Conservation (phyloP, 2,329 filamentous ascomycete genomes). For the Periconia sp. region DNA sequence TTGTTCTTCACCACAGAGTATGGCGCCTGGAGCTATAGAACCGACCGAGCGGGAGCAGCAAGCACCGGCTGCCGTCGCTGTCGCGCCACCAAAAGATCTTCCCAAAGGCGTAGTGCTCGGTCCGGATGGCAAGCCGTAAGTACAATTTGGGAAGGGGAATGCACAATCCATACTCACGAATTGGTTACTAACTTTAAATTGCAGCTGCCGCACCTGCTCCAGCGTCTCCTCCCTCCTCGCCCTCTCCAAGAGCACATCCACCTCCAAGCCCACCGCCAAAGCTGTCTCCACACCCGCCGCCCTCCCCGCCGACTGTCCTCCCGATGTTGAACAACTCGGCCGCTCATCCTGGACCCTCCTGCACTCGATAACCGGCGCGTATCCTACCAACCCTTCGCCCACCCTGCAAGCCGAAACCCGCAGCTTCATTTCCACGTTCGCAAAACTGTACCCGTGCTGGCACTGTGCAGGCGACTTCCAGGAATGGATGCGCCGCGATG, state of each 20-base stretch:
- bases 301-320: slow-evolving; percentile 71
- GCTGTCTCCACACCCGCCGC: slow-evolving; percentile 24
- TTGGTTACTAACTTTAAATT: slow-evolving; percentile 49
- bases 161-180: background rate
- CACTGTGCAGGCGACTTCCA: slow-evolving; percentile 91
- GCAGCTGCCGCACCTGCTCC: slow-evolving; percentile 71
- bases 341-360: slow-evolving; percentile 91
- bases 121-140: slow-evolving; percentile 83
- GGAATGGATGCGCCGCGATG: slow-evolving; percentile 68
- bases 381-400: slow-evolving; percentile 69
- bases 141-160: slow-evolving; percentile 24
- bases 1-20: slow-evolving; percentile 4
- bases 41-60: slow-evolving; percentile 26
- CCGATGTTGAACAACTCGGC: slow-evolving; percentile 85
- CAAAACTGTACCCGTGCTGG: slow-evolving; percentile 92
- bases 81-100: slow-evolving; percentile 53
- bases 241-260: slow-evolving; percentile 53
- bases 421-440: slow-evolving; percentile 78
- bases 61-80: slow-evolving; percentile 12
- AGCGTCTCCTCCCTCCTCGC: slow-evolving; percentile 62
- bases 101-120: slow-evolving; percentile 75
- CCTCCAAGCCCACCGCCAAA: slow-evolving; percentile 28
- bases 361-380: slow-evolving; percentile 86
- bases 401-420: slow-evolving; percentile 74
- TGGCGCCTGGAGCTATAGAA: slow-evolving; percentile 26